Evolutionary conservation across 2,329 filamentous ascomycete genomes (phyloP), one percentile per base, ranked within the genome.

Genomic region (Hirsutella thompsonii): DNA sequence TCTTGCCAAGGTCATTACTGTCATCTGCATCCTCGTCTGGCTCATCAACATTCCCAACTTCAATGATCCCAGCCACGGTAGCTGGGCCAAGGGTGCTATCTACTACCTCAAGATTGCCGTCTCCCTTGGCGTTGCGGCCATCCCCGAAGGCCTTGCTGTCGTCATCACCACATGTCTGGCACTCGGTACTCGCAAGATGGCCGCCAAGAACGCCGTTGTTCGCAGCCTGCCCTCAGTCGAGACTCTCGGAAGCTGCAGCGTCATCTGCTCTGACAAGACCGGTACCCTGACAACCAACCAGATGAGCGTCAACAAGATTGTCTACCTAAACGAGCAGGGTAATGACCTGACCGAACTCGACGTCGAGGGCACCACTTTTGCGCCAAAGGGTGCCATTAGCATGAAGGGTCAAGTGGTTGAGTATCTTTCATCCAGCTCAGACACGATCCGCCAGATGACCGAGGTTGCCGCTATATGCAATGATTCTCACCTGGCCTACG

Each of bases 31-130:
- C 49, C 69, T 94, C 43, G 92, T 98, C 53, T 98, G 92, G 92
- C 70, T 96, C 45, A 98, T 98, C 72, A 98, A 98, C 67, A 86
- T 96, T 51, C 82, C 86, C 55, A 87, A 98, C 68, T 98, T 98
- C 72, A 92, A 79, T 56, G 92, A 98, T 55, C 87, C 89, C 21
- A 83, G 84, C 49, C 90, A 95, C 53, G 92, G 92, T 53, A 83
- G 79, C 62, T 95, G 88, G 81, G 76, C 86, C 48, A 98, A 96
- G 70, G 92, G 92, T 45, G 92, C 92, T 44, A 96, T 98, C 56
- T 98, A 98, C 73, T 98, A 98, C 64, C 78, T 98, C 54, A 98
- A 98, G 73, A 98, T 98, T 58, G 92, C 92, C 34, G 93, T 98
- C 34, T 98, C 92, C 38, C 83, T 98, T 30, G 93, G 92, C 63